Conservation (phyloP, 164 flowering plant species). For the Buxus sempervirens region DNA sequence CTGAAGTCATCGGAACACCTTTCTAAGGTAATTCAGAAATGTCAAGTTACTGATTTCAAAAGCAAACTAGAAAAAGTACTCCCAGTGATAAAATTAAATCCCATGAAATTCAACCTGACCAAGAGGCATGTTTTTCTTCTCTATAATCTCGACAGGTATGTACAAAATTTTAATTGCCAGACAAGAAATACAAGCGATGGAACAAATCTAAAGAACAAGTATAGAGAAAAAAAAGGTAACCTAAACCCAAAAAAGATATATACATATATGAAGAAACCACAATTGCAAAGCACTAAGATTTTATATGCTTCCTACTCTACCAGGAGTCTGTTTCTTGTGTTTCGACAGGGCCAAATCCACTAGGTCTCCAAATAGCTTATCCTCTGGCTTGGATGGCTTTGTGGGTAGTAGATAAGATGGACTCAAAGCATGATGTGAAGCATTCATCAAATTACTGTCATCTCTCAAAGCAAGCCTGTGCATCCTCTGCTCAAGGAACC, state of each 20-base stretch:
- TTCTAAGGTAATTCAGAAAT: background rate
- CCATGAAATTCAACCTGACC: background rate
- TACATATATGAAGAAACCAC: no score
- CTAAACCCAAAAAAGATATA: no score
- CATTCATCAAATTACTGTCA: slow-evolving; percentile 35
- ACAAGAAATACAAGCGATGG: background rate
- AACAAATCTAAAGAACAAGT: background rate
- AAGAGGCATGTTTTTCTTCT: background rate
- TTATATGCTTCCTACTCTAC: background rate
- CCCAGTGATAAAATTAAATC: background rate
- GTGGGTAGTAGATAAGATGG: slow-evolving; percentile 46
- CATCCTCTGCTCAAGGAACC: slow-evolving; percentile 63
- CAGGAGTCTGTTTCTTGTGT: background rate
- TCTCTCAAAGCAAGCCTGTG: slow-evolving; percentile 63
- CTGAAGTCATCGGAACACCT: no score
- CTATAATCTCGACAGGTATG: background rate
- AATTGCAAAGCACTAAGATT: background rate
- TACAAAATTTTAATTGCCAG: background rate
- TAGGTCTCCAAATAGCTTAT: slow-evolving; percentile 93
- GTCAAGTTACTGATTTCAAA: background rate
- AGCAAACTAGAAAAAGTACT: background rate
- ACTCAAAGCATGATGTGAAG: slow-evolving; percentile 35
- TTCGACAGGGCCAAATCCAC: slow-evolving; percentile 59
- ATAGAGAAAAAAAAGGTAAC: background rate
- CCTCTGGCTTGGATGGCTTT: slow-evolving; percentile 77